These are phyloP conservation scores for Agaricales sp. DNA, from an alignment of 1,284 basidiomycete genomes.

Conservation along the genomic window DNA sequence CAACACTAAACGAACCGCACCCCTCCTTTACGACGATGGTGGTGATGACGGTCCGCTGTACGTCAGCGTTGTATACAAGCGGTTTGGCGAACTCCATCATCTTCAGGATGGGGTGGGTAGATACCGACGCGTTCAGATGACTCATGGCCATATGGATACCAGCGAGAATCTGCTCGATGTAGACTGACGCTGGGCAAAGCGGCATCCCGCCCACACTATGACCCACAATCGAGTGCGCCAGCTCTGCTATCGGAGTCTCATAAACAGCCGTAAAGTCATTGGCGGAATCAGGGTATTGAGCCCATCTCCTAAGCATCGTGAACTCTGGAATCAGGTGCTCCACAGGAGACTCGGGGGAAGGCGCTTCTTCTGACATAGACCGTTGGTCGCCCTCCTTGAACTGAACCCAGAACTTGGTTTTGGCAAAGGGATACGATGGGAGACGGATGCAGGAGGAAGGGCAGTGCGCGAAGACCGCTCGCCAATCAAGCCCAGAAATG, in stretches of 20 bases:
- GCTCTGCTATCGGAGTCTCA: conserved; percentile 35
- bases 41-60: conserved; percentile 25
- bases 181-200: conserved; percentile 62
- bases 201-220: conserved; percentile 48
- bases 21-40: conserved; percentile 28
- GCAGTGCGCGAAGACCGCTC: conserved; percentile 39
- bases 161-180: conserved; percentile 44
- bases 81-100: conserved; percentile 41
- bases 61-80: conserved; percentile 33
- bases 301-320: conserved; percentile 31
- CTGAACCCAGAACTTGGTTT: conserved; percentile 45
- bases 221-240: conserved; percentile 40
- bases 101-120: conserved; percentile 27
- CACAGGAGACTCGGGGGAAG: conserved; percentile 2
- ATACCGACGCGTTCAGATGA: conserved; percentile 19
- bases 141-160: conserved; percentile 27
- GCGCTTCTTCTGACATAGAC: neutral
- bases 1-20: conserved; percentile 34
- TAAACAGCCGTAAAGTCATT: conserved; percentile 37
- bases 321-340: conserved; percentile 17
- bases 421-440: conserved; percentile 53
- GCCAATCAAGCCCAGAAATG: conserved; percentile 37
- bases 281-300: conserved; percentile 28
- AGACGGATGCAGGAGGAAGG: conserved; percentile 32
- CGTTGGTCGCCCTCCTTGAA: conserved; percentile 23